Base-by-base conservation (phyloP, 345 rosid genomes). In the Raphanus sativus region DNA sequence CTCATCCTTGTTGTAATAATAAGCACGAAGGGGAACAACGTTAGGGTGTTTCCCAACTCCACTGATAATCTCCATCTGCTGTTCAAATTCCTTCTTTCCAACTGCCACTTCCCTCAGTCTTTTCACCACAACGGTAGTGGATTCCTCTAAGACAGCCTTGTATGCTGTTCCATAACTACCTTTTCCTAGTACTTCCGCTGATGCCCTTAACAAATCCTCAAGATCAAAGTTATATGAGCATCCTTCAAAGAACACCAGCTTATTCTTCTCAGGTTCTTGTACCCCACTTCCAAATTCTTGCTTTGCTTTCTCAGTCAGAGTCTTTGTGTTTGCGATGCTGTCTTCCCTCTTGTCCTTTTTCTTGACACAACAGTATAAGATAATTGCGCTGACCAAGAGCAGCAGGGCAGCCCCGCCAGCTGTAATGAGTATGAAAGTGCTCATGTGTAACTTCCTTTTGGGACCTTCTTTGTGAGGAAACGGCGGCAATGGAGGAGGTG, bases 151-250 rank as follows among this genome's bases (percentile, higher is more conserved):
- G 42, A 90, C 86, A 8, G 97, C 98, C 82, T 94, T 94, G 73
- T 94, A 94, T 15, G 98, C 86, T 0, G 90, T 91, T 67, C 98
- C 97, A 69, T 81, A 89, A 15, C 90, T 89, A 50, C 98, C 98
- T 66, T 91, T 94, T 58, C 98, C 98, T 30, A 94, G 79, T 16
- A 94, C 94, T 81, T 94, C 98, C 29, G 97, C 98, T 0, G 98
- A 91, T 71, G 97, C 97, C 81, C 97, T 91, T 75, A 94, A 68
- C 40, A 94, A 80, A 78, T 94, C 96, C 79, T 94, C 97, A 4
- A 94, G 86, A 77, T 91, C 97, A 76, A 94, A 94, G 67, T 86
- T 86, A 64, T 89, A 91, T 1, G 85, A 82, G 67, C 89, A 87
- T 2, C 96, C 97, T 75, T 89, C 93, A 67, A 90, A 91, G 90